Evolutionary conservation across 2,329 filamentous ascomycete genomes (phyloP), one percentile per base, ranked within the genome.

Genomic region (Alternaria atra): DNA sequence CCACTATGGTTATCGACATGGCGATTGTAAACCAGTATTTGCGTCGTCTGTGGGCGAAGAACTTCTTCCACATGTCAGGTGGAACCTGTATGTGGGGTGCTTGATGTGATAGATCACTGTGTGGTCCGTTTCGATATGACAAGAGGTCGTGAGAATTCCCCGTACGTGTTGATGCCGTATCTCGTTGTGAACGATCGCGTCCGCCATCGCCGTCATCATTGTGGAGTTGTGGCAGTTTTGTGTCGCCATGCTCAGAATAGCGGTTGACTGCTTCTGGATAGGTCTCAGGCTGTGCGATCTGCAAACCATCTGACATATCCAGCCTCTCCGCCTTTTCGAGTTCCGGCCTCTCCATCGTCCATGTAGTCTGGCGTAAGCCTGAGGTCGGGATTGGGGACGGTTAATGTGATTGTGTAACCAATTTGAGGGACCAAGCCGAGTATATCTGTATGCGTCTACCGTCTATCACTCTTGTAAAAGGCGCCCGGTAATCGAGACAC

Each of bases 251-350:
- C 10, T 27, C 30, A 25, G 40, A 47, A 17, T 58, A 54, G 34
- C 42, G 50, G 30, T 54, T 47, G 5, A 58, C 50, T 8, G 50
- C 40, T 7, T 58, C 50, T 7, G 55, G 50, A 23, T 58, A 54
- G 12, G 55, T 35, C 40, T 58, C 48, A 17, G 48, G 55, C n/a
- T 58, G 47, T 30, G 55, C 55, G 25, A 58, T 58, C n/a, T 58
- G 48, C 30, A 58, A 35, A 30, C 48, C 55, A 53, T 58, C 55
- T 6, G 48, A 46, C 25, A 52, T 48, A 23, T 48, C 46, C 4
- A 9, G 46, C 17, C 46, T 32, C 17, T 48, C 46, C 9, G 17
- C n/a, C 12, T 48, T 48, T 25, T 48, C 46, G 17, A 17, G 3
- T 23, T 48, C 46, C 9, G 39, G 5, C 17, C 35, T 48, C 17